phyloP scores from a whole-genome alignment of 179 eudicot genomes.

The Silene vulgaris region DNA sequence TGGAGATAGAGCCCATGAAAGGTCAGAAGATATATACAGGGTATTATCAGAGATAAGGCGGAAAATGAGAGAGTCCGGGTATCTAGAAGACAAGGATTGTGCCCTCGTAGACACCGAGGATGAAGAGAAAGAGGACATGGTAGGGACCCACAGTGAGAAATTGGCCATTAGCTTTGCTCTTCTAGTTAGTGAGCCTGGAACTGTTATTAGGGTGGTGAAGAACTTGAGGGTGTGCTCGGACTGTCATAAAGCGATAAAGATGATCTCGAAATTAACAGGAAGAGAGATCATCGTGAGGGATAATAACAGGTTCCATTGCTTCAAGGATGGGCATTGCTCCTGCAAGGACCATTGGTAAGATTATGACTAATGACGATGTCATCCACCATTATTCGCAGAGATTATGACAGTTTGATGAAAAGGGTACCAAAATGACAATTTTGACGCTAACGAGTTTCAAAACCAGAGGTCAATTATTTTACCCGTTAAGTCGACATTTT shows the following conservation, averaged over 20 bases:
- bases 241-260: conserved; percentile 54
- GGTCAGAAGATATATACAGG: conserved; percentile 38
- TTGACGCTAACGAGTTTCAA: background rate
- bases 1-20: conserved; percentile 54
- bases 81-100: conserved; percentile 47
- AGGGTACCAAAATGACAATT: background rate
- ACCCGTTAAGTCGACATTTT: background rate
- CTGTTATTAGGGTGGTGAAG: conserved; percentile 55
- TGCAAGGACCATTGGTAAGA: conserved; percentile 64
- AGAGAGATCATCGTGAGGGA: conserved; percentile 70
- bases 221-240: conserved; percentile 61
- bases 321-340: conserved; percentile 48
- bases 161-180: conserved; percentile 58
- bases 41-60: conserved; percentile 37
- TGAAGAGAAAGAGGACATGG: conserved; percentile 73
- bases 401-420: background rate
- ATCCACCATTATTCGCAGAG: background rate
- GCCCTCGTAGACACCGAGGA: conserved; percentile 58
- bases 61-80: conserved; percentile 47
- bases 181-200: conserved; percentile 46
- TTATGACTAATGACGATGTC: background rate
- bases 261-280: conserved; percentile 47
- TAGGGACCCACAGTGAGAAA: conserved; percentile 63
- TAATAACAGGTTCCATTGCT: conserved; percentile 60
- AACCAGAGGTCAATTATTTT: background rate